Base-by-base conservation (phyloP, 139 green algal genomes). In the Tetraselmis chui region DNA sequence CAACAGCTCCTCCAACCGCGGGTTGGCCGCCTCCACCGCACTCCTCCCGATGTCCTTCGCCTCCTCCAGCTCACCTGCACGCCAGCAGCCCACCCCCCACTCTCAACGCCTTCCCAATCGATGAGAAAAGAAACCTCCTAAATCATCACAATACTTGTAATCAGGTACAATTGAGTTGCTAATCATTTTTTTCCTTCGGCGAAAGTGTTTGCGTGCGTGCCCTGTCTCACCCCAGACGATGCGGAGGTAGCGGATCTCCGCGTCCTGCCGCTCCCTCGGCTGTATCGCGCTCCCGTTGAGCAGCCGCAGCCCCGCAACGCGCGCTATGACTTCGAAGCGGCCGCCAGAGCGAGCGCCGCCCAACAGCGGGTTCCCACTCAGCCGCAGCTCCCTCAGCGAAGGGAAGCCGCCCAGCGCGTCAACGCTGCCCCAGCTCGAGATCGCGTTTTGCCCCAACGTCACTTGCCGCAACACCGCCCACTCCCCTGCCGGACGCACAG, bases 201-300 rank as follows among this genome's bases (percentile, higher is more conserved):
- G n/a, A n/a, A n/a, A n/a, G n/a, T n/a, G n/a, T n/a, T n/a, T n/a
- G n/a, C n/a, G n/a, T n/a, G n/a, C n/a, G n/a, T n/a, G n/a, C n/a
- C n/a, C n/a, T n/a, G 45, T 5, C 45, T 5, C 45, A 67, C 45
- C 45, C 45, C 45, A 67, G 11, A 67, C 45, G 18, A 67, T 67
- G 45, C 45, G 88, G 59, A 97, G 83, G 86, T 97, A 97, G 28
- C 90, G 86, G 32, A 96, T 82, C 83, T 97, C 94, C 45, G 84
- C 82, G 81, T 97, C 94, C 24, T 88, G 84, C 0, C 94, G 86
- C 87, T 97, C 94, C 0, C 81, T 83, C 1, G 83, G 76, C 31
- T 84, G 88, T 23, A 97, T 86, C 23, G 82, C 84, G 2, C 91
- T 92, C 27, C 91, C 94, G 79, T 97, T 97, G 23, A 97, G 86